phyloP scores from a whole-genome alignment of 1,139 yeast species.

The Tardiomyces depauwii region DNA sequence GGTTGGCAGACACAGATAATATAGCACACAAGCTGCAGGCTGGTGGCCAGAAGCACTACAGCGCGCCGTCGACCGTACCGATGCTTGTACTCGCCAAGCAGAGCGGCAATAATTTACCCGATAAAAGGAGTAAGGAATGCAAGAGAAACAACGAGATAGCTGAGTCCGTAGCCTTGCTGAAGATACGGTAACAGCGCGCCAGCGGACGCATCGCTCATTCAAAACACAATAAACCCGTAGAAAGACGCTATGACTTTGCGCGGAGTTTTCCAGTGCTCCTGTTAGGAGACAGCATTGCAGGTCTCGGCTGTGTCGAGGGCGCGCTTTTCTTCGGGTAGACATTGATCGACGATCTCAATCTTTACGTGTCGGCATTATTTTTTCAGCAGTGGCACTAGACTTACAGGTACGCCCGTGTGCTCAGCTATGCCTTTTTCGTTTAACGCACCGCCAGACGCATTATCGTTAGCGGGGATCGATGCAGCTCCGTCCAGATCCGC shows the following conservation, averaged over 20 bases:
- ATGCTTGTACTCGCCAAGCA: conserved; percentile 26
- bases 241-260: conserved; percentile 13
- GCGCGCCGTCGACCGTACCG: conserved; percentile 29
- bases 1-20: conserved; percentile 29
- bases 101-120: conserved; percentile 30
- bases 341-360: too few relatives aligned
- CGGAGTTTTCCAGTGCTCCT: conserved; percentile 14
- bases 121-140: conserved; percentile 21
- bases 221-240: conserved; percentile 19
- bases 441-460: too few relatives aligned
- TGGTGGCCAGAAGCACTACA: conserved; percentile 26
- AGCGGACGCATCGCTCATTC: conserved; percentile 20
- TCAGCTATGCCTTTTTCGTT: too few relatives aligned
- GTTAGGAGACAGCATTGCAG: too few relatives aligned
- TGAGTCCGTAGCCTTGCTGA: conserved; percentile 17
- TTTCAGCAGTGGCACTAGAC: too few relatives aligned
- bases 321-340: too few relatives aligned
- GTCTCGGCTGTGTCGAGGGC: too few relatives aligned
- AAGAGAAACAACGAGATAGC: conserved; percentile 17
- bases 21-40: conserved; percentile 25
- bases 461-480: too few relatives aligned
- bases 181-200: conserved; percentile 20
- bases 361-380: too few relatives aligned
- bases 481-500: too few relatives aligned
- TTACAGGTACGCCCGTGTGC: too few relatives aligned